Conservation (phyloP, 164 flowering plant genomes). For the Kingdonia uniflora region DNA sequence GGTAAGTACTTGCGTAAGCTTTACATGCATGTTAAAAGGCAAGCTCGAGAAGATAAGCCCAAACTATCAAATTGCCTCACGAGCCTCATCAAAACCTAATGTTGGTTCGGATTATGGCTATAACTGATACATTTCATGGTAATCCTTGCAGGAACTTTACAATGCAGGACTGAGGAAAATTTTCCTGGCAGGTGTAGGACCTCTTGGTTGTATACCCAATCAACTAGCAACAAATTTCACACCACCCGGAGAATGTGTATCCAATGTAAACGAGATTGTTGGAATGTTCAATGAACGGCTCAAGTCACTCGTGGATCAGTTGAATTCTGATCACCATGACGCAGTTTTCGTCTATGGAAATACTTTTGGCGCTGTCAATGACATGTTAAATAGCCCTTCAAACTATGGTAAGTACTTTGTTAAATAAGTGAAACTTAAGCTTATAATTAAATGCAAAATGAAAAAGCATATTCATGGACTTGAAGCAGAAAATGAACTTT, state of each 20-base stretch:
- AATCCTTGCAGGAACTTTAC: conserved; percentile 6
- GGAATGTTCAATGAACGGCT: neutral
- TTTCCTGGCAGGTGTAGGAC: conserved; percentile 8
- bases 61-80: too few relatives aligned
- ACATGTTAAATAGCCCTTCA: neutral
- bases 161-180: conserved; percentile 11
- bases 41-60: too few relatives aligned
- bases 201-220: conserved; percentile 14
- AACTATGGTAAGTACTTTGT: neutral
- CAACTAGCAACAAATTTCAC: conserved; percentile 6
- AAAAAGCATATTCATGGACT: neutral
- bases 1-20: conserved; percentile 2
- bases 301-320: neutral
- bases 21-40: too few relatives aligned
- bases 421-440: neutral
- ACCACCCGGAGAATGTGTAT: neutral
- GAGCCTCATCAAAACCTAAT: too few relatives aligned
- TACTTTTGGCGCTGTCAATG: neutral
- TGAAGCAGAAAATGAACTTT: too few relatives aligned
- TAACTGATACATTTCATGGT: too few relatives aligned
- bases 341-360: neutral
- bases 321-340: neutral
- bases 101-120: too few relatives aligned
- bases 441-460: neutral
- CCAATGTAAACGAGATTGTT: neutral